A percentile compares a stretch with the other conserved stretches of the same genome.
Conservation (phyloP, 2,329 filamentous ascomycete genomes). For the Exophiala sp. region DNA sequence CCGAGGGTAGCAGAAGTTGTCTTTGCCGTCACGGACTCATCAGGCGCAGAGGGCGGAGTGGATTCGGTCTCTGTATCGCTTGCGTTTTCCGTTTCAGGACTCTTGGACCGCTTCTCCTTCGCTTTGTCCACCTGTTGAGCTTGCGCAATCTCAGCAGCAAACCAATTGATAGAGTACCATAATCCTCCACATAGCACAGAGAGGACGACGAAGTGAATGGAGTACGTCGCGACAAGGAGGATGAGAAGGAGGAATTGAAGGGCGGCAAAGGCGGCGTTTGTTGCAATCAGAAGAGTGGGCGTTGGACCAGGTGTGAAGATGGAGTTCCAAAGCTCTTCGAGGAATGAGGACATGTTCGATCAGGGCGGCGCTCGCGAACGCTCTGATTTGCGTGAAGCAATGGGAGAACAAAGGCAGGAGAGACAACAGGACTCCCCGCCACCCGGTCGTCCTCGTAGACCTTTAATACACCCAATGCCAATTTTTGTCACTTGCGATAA, state of each 20-base stretch:
- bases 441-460: conserved; percentile 3
- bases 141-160: conserved; percentile 64
- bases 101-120: conserved; percentile 46
- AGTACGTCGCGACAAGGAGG: conserved; percentile 77
- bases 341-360: conserved; percentile 48
- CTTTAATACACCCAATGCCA: conserved; percentile 9
- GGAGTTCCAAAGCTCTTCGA: conserved; percentile 80
- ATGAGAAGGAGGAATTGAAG: conserved; percentile 74
- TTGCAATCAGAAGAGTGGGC: conserved; percentile 80
- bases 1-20: conserved; percentile 13
- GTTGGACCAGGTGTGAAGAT: conserved; percentile 92
- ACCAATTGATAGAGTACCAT: conserved; percentile 98
- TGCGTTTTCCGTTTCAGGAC: conserved; percentile 29
- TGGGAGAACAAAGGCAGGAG: background rate
- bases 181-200: conserved; percentile 75
- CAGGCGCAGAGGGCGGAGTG: background rate
- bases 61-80: conserved; percentile 40
- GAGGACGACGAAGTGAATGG: conserved; percentile 82
- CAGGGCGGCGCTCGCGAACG: no score
- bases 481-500: background rate
- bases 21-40: conserved; percentile 1
- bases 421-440: conserved; percentile 10
- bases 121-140: conserved; percentile 47
- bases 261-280: conserved; percentile 81
- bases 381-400: no score